A percentile compares a stretch with the other conserved stretches of the same genome.
Conservation (phyloP, 352 stramenopile species). For the Phytopythium aichiense region DNA sequence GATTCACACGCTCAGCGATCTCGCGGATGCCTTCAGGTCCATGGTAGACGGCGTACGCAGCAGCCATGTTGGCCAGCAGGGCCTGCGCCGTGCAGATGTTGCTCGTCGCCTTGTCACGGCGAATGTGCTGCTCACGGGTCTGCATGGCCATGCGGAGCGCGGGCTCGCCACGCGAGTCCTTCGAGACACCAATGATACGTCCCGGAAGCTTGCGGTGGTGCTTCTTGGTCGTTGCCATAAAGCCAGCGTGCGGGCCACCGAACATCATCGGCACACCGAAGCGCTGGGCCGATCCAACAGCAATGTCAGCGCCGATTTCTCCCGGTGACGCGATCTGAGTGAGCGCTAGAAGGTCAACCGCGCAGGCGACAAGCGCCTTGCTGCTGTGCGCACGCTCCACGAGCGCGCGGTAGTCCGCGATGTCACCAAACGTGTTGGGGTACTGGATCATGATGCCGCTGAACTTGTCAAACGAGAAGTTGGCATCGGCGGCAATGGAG, state of each 20-base stretch:
- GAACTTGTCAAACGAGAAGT: conserved; percentile 85
- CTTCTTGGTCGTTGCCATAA: conserved; percentile 95
- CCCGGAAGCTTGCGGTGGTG: conserved; percentile 97
- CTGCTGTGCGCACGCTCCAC: conserved; percentile 79
- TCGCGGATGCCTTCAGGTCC: conserved; percentile 93
- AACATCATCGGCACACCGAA: conserved; percentile 99
- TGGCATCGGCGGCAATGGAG: conserved; percentile 49
- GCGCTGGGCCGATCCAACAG: conserved; percentile 96
- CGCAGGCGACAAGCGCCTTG: conserved; percentile 93
- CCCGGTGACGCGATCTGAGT: conserved; percentile 93
- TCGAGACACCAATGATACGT: conserved; percentile 98
- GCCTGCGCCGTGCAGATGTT: conserved; percentile 99
- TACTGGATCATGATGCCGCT: conserved; percentile 98
- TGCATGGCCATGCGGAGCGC: conserved; percentile 99
- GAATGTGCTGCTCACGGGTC: conserved; percentile 98
- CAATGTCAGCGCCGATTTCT: conserved; percentile 97
- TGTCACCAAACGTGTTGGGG: conserved; percentile 96
- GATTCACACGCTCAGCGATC: conserved; percentile 94
- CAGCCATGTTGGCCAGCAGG: conserved; percentile 98
- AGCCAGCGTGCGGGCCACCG: conserved; percentile 97
- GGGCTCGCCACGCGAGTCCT: conserved; percentile 94
- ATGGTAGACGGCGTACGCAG: conserved; percentile 98
- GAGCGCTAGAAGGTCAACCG: conserved; percentile 95
- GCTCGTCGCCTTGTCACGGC: conserved; percentile 98
- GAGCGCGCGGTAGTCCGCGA: conserved; percentile 92